Conservation (phyloP, 305 asterid species). For the Fraxinus dipetala region DNA sequence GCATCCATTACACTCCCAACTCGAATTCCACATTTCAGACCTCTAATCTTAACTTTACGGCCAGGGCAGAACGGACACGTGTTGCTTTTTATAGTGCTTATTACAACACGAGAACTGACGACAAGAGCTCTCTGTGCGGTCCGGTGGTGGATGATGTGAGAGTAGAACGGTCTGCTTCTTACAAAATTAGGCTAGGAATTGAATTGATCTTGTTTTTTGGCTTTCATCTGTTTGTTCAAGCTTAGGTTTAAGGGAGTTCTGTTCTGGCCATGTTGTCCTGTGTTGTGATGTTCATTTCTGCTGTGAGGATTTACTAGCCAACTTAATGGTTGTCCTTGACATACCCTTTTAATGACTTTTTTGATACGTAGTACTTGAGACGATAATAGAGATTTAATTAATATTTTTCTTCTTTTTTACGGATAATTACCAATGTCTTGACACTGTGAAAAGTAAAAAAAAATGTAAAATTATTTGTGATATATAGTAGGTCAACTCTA, state of each 20-base stretch:
- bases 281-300: background rate
- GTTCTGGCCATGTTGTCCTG: background rate
- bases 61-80: slow-evolving; percentile 81
- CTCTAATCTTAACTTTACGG: slow-evolving; percentile 64
- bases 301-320: background rate
- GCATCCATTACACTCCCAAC: slow-evolving; percentile 68
- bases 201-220: slow-evolving; percentile 28
- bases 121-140: slow-evolving; percentile 90
- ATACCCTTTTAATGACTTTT: background rate
- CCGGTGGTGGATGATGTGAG: slow-evolving; percentile 92
- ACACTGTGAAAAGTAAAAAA: background rate
- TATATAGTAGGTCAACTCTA: background rate
- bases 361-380: background rate
- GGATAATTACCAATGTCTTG: background rate
- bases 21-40: slow-evolving; percentile 75
- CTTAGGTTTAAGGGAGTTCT: slow-evolving; percentile 5
- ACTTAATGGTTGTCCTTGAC: background rate
- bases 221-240: slow-evolving; percentile 32
- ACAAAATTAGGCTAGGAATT: slow-evolving; percentile 31
- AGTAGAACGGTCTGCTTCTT: slow-evolving; percentile 57
- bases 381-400: background rate
- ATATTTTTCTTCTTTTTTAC: too few relatives aligned
- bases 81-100: slow-evolving; percentile 84
- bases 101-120: slow-evolving; percentile 91
- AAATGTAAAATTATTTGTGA: background rate